Conservation (phyloP, 2,329 filamentous ascomycete species). For the Pochonia chlamydosporia region DNA sequence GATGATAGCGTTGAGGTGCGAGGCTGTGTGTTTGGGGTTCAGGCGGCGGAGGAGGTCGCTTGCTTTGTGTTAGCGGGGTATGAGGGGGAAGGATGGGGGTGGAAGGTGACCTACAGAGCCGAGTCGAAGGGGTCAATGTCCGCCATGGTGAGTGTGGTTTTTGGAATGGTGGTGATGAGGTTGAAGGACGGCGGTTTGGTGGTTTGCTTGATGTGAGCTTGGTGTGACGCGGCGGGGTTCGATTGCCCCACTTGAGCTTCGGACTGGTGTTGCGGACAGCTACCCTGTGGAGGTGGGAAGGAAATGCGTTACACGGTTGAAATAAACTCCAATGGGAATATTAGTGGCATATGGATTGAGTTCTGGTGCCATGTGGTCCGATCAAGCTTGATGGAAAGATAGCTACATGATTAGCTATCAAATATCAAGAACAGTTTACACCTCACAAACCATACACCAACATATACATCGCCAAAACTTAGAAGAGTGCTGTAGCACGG, state of each 20-base stretch:
- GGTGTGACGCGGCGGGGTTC: conserved; percentile 2
- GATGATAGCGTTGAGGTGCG: conserved; percentile 86
- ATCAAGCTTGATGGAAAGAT: no score
- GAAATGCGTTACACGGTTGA: no score
- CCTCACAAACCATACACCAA: no score
- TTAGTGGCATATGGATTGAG: no score
- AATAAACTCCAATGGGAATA: no score
- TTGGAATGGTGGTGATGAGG: not conserved
- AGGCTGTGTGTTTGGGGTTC: conserved; percentile 85
- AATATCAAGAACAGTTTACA: no score
- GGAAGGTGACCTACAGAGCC: conserved; percentile 54
- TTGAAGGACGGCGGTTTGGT: not conserved
- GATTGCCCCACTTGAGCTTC: conserved; percentile 1
- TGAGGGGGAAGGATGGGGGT: conserved; percentile 1
- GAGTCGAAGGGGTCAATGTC: conserved; percentile 66
- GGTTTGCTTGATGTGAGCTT: not conserved
- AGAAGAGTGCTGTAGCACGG: not conserved
- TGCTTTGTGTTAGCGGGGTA: not conserved
- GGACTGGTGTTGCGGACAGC: not conserved
- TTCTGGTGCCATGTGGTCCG: no score
- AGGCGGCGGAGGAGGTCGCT: conserved; percentile 95
- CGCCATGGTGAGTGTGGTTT: conserved; percentile 30
- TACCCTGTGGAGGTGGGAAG: no score
- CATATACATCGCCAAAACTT: no score
- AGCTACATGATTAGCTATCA: no score